Evolutionary conservation across 305 asterid species (phyloP).

Genomic region (Solanum hybrid): DNA sequence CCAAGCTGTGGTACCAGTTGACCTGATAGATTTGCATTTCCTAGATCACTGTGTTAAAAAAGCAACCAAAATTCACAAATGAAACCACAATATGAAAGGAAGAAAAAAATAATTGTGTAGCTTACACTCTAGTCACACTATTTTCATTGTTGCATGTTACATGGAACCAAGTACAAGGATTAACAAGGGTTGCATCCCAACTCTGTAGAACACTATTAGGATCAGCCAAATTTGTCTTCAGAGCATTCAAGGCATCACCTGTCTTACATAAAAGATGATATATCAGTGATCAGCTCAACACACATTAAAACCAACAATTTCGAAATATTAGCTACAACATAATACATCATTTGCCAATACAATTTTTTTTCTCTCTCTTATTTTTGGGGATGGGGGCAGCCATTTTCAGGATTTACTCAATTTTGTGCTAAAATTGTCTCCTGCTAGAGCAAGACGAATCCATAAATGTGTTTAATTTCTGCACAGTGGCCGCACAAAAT

Average conservation of each 20-base stretch:
- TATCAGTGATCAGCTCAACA: not conserved
- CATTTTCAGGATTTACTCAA: not conserved
- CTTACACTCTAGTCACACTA: conserved; percentile 69
- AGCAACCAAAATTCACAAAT: conserved; percentile 5
- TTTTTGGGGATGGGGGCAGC: not conserved
- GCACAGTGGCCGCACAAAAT: not conserved
- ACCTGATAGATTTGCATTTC: conserved; percentile 80
- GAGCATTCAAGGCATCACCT: conserved; percentile 74
- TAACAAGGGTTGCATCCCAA: conserved; percentile 79
- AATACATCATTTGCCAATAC: not conserved
- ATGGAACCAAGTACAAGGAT: conserved; percentile 85
- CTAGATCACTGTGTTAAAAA: conserved; percentile 55
- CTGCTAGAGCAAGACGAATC: not conserved
- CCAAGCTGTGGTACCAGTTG: conserved; percentile 73
- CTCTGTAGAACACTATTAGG: conserved; percentile 79
- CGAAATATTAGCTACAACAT: not conserved
- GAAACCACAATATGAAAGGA: not conserved
- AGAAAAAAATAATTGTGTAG: conserved; percentile 1
- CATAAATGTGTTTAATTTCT: not conserved
- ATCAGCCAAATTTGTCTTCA: conserved; percentile 56
- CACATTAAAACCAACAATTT: not conserved
- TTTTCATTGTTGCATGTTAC: conserved; percentile 58
- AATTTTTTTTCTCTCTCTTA: not conserved
- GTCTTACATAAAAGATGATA: conserved; percentile 12
- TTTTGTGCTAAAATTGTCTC: not conserved